Evolutionary conservation across 805 yeast species (phyloP).

Genomic region (Wickerhamiella dianesei): DNA sequence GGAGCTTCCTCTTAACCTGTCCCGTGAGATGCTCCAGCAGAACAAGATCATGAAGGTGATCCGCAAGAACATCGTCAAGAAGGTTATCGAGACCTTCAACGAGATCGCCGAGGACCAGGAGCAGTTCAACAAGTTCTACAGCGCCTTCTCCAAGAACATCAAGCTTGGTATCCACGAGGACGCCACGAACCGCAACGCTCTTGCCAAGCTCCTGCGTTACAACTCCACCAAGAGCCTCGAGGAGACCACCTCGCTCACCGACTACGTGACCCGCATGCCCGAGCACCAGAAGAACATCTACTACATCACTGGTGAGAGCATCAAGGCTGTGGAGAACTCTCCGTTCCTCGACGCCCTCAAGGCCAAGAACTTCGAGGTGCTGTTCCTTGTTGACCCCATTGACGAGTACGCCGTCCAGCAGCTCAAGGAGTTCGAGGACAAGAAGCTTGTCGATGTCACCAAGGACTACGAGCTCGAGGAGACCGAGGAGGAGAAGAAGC

Average conservation of each 20-base stretch:
- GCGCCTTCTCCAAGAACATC: slow-evolving; percentile 94
- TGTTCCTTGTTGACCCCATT: slow-evolving; percentile 96
- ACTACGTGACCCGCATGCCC: slow-evolving; percentile 98
- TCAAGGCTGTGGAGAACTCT: slow-evolving; percentile 95
- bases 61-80: slow-evolving; percentile 98
- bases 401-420: slow-evolving; percentile 99
- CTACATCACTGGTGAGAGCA: slow-evolving; percentile 97
- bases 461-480: slow-evolving; percentile 95
- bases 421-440: slow-evolving; percentile 98
- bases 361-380: slow-evolving; percentile 96
- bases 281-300: slow-evolving; percentile 99
- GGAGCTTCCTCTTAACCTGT: slow-evolving; percentile 97
- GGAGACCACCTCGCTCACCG: slow-evolving; percentile 87
- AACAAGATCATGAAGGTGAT: slow-evolving; percentile 99
- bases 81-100: slow-evolving; percentile 94
- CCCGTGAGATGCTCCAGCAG: slow-evolving; percentile 99
- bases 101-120: slow-evolving; percentile 99
- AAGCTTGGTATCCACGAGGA: slow-evolving; percentile 99
- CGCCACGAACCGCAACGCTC: slow-evolving; percentile 88
- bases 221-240: slow-evolving; percentile 92
- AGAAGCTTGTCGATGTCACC: slow-evolving; percentile 96
- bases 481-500: slow-evolving; percentile 92
- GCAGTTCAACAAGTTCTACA: slow-evolving; percentile 96
- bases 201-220: slow-evolving; percentile 93
- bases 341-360: slow-evolving; percentile 98